These are phyloP conservation scores for Candida sojae DNA, from an alignment of 1,139 yeast genomes.

Conservation along the genomic window DNA sequence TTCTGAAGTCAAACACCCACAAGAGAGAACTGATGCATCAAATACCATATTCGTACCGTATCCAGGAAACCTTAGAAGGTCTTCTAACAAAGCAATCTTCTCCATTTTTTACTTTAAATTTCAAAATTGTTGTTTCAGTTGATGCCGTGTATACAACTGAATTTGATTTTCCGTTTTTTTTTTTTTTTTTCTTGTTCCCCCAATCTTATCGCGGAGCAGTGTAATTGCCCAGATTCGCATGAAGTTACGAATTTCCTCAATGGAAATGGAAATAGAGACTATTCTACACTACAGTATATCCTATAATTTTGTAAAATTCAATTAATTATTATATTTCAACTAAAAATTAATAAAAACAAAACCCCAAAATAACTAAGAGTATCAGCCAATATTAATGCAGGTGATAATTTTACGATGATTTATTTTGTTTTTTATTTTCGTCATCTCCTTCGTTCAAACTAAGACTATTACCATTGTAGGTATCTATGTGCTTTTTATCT, in stretches of 20 bases:
- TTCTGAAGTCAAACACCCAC: conserved; percentile 76
- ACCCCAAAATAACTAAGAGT: background rate
- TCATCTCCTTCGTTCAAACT: conserved; percentile 20
- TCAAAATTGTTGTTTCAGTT: too few species aligned
- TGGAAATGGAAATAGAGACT: too few species aligned
- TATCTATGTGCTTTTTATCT: conserved; percentile 12
- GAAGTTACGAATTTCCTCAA: background rate
- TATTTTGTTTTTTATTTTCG: conserved; percentile 9
- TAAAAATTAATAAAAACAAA: too few species aligned
- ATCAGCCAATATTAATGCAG: too few species aligned
- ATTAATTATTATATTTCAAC: too few species aligned
- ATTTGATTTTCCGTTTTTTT: background rate
- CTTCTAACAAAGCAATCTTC: conserved; percentile 28
- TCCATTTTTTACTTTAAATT: conserved; percentile 22
- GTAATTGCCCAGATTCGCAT: background rate
- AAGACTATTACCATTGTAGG: conserved; percentile 25
- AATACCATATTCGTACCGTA: conserved; percentile 24
- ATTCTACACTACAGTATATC: too few species aligned
- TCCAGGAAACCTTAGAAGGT: conserved; percentile 32
- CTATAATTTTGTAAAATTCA: too few species aligned
- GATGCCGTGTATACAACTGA: too few species aligned
- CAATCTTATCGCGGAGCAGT: too few species aligned
- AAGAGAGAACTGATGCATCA: conserved; percentile 60
- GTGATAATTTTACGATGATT: background rate
- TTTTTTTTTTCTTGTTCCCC: background rate